Base-by-base conservation (phyloP, 805 yeast species). In the Maudiozyma saulgeensis region DNA sequence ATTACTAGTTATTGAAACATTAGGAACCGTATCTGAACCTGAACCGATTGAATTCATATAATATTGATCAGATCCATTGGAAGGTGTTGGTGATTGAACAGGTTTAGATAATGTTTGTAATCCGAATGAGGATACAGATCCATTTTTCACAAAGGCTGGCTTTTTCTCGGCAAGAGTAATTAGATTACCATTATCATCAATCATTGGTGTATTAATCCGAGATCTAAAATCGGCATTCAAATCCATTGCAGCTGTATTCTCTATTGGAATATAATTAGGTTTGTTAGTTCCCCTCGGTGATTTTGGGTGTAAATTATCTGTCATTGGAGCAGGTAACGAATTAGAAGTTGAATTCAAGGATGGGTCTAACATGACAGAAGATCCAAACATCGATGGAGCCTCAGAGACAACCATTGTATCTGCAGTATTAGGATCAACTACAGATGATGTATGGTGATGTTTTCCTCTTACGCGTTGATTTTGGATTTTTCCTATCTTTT, bases 131-230 rank as follows among this genome's bases (percentile, higher is more conserved):
- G 41, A 37, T 15, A 45, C 41, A 18, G 53, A 43, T 5, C 51
- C 53, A 37, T 35, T 44, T 34, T 23, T 39, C 6, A 42, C 43
- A 6, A 31, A n/a, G 2, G 43, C 44, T 18, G 43, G 16, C 25
- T 56, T 59, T 28, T 60, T 52, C 31, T 61, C 68, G 4, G 63
- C 59, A 7, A 64, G 59, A 2, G 64, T 62, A 2, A 67, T 63
- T 53, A 67, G 47, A 47, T 67, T 67, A 38, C 71, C 71, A 46
- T 67, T 60, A 43, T 67, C 71, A 51, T 67, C 71, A 43, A 67
- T 64, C 13, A 68, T 66, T 3, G 71, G 71, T 0, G 71, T 66
- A 41, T 64, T 61, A 3, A 63, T 52, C 40, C 52, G 59, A 8
- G 68, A 55, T 43, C 61, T 52, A 13, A 41, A 48, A 8, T 41